Conservation (phyloP, 345 rosid genomes). For the Sisymbrium irio region DNA sequence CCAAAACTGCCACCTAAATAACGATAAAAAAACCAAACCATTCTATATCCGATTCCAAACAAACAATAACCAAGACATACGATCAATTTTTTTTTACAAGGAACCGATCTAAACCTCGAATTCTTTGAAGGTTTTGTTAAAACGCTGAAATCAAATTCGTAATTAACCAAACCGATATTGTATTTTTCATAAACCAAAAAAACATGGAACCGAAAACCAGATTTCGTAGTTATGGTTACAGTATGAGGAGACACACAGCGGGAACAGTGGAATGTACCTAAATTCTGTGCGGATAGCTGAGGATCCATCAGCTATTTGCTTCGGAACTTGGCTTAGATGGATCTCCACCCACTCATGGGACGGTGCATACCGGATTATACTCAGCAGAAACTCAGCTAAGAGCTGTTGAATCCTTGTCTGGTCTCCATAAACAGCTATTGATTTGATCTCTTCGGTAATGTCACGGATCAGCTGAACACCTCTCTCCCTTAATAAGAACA, state of each 20-base stretch:
- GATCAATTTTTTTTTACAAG: neutral
- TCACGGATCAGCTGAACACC: constrained; percentile 87
- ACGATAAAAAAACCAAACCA: neutral
- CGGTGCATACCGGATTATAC: constrained; percentile 78
- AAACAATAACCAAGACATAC: neutral
- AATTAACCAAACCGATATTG: neutral
- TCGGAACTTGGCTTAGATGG: constrained; percentile 60
- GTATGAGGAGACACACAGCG: neutral
- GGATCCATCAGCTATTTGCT: constrained; percentile 53
- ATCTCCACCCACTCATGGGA: constrained; percentile 93
- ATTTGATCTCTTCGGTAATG: constrained; percentile 88
- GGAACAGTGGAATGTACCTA: constrained; percentile 48
- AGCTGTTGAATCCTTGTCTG: constrained; percentile 89
- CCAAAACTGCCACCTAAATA: neutral
- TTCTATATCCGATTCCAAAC: neutral
- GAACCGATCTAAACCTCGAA: neutral
- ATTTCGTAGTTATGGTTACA: neutral
- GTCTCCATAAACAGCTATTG: constrained; percentile 81
- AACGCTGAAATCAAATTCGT: neutral
- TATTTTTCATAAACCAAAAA: neutral
- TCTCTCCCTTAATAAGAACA: constrained; percentile 72
- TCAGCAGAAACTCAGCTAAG: constrained; percentile 83
- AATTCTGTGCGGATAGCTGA: constrained; percentile 59
- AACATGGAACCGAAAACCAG: neutral
- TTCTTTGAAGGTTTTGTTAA: neutral